Percentiles rank a stretch among this genome's conserved stretches.
phyloP scores from a whole-genome alignment of 306 rosid genomes.

The Neltuma alba region DNA sequence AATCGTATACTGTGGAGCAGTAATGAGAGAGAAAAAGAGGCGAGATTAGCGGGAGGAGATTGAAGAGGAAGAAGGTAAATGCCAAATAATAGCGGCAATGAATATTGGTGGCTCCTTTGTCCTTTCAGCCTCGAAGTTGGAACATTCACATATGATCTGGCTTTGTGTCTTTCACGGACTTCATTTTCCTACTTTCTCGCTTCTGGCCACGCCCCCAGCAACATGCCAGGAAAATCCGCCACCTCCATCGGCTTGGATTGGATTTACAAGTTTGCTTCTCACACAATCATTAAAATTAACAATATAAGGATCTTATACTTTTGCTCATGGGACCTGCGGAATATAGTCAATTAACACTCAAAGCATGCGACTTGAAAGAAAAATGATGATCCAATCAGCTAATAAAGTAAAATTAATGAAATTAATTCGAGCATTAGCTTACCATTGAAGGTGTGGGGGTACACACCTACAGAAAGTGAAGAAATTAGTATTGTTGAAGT shows the following conservation, averaged over 20 bases:
- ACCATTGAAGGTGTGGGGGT: not conserved
- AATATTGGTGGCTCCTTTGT: not conserved
- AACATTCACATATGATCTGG: not conserved
- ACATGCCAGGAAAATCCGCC: not conserved
- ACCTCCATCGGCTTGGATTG: not conserved
- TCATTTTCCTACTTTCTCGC: not conserved
- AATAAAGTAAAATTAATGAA: not conserved
- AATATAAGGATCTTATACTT: too few relatives aligned
- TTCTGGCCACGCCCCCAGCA: not conserved
- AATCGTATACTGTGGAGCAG: not conserved
- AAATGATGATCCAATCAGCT: too few relatives aligned
- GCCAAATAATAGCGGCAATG: not conserved
- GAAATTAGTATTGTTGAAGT: not conserved
- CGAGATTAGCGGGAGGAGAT: constrained; percentile 62
- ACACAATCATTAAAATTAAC: too few relatives aligned
- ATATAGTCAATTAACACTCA: not conserved
- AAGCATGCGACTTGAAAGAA: not conserved
- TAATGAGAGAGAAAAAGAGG: not conserved
- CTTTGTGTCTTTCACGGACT: not conserved
- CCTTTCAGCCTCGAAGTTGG: not conserved
- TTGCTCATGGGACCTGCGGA: too few relatives aligned
- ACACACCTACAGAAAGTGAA: too few relatives aligned
- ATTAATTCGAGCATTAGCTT: not conserved
- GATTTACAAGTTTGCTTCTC: not conserved
- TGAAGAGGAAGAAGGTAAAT: constrained; percentile 5